A percentile compares a stretch with the other conserved stretches of the same genome.
Conservation (phyloP, 164 flowering plant species). For the Stephania yunnanensis region DNA sequence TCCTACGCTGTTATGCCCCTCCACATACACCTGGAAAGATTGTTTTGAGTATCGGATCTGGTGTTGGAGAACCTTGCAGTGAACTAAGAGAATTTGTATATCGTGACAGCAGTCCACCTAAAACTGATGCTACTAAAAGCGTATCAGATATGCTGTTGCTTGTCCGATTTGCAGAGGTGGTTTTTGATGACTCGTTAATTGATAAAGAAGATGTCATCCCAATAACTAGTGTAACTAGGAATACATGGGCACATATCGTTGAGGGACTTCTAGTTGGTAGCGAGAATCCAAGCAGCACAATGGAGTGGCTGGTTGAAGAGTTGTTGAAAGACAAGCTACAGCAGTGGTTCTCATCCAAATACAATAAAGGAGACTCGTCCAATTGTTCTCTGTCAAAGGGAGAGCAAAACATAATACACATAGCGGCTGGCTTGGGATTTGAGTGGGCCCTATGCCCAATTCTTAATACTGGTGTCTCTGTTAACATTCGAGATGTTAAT, state of each 20-base stretch:
- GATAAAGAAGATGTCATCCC: conserved; percentile 27
- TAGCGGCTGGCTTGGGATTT: conserved; percentile 85
- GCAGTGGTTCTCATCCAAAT: conserved; percentile 56
- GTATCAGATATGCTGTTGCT: conserved; percentile 65
- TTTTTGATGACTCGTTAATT: conserved; percentile 35
- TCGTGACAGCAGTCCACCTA: conserved; percentile 26
- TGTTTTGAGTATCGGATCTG: conserved; percentile 61
- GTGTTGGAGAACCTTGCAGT: conserved; percentile 80
- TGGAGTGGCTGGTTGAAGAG: conserved; percentile 66
- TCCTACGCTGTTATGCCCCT: conserved; percentile 75
- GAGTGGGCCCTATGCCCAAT: conserved; percentile 85
- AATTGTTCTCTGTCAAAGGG: conserved; percentile 56
- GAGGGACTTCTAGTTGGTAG: conserved; percentile 53
- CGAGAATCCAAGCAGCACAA: conserved; percentile 39
- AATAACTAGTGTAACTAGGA: conserved; percentile 14
- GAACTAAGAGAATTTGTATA: conserved; percentile 89
- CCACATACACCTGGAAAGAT: conserved; percentile 63
- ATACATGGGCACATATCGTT: conserved; percentile 48
- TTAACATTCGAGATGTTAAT: conserved; percentile 79
- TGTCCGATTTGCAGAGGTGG: conserved; percentile 62
- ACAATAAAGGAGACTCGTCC: conserved; percentile 19
- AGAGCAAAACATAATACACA: conserved; percentile 89
- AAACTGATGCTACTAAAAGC: conserved; percentile 32
- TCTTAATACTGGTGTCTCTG: conserved; percentile 53
- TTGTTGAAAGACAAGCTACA: conserved; percentile 74